Evolutionary conservation across 1,139 yeast genomes (phyloP).

Genomic region (Suhomyces choctaworum): DNA sequence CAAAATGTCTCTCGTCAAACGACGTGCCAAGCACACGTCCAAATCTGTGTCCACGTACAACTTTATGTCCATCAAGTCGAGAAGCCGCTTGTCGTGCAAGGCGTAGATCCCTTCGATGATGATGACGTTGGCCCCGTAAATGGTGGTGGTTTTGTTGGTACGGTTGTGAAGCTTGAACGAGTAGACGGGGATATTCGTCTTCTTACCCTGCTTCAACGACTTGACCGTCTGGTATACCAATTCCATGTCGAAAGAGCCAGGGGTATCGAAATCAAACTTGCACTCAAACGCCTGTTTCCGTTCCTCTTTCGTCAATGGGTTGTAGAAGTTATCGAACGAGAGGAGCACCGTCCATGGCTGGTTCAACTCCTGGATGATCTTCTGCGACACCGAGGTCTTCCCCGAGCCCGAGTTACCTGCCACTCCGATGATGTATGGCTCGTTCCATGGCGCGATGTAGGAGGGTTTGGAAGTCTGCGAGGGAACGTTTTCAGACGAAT

Average conservation of each 20-base stretch:
- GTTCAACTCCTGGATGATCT: slow-evolving; percentile 73
- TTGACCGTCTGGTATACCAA: slow-evolving; percentile 61
- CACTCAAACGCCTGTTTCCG: slow-evolving; percentile 60
- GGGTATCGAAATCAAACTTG: slow-evolving; percentile 84
- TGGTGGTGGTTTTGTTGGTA: slow-evolving; percentile 64
- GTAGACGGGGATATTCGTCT: slow-evolving; percentile 80
- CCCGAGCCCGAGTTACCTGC: slow-evolving; percentile 97
- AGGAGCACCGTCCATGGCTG: slow-evolving; percentile 96
- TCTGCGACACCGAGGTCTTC: slow-evolving; percentile 87
- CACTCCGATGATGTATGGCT: slow-evolving; percentile 90
- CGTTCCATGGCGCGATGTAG: slow-evolving; percentile 92
- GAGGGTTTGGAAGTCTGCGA: slow-evolving; percentile 16
- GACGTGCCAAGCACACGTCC: slow-evolving; percentile 86
- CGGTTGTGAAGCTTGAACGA: slow-evolving; percentile 77
- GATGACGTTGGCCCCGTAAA: slow-evolving; percentile 95
- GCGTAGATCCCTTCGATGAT: slow-evolving; percentile 92
- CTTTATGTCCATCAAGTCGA: slow-evolving; percentile 79
- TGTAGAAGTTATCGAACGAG: slow-evolving; percentile 89
- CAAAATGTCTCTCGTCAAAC: slow-evolving; percentile 82
- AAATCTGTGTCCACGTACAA: slow-evolving; percentile 92
- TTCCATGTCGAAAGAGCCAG: slow-evolving; percentile 79
- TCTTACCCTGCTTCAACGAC: slow-evolving; percentile 58
- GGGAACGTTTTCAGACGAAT: slow-evolving; percentile 5
- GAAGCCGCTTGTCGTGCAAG: slow-evolving; percentile 65
- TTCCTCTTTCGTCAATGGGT: slow-evolving; percentile 64